Percentiles rank a stretch among this genome's conserved stretches.
These are phyloP conservation scores for Torulaspora indica DNA, from an alignment of 805 yeast species.

Conservation along the genomic window DNA sequence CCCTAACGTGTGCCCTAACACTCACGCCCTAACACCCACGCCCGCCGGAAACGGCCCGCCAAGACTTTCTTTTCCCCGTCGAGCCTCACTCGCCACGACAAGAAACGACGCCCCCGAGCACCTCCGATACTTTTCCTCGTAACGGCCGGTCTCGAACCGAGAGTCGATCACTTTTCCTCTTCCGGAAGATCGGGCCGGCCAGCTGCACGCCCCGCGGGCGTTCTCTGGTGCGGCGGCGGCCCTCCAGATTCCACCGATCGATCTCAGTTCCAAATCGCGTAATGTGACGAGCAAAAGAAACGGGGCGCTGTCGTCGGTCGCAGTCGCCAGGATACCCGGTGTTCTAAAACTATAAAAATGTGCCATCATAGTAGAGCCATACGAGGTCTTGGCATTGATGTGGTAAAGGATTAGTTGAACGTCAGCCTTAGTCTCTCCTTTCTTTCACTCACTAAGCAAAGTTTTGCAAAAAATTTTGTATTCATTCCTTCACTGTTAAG, in stretches of 20 bases:
- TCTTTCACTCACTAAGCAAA: constrained; percentile 5
- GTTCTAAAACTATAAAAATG: not conserved
- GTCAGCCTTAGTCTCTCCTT: too few species aligned
- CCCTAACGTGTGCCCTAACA: not conserved
- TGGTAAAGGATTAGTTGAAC: not conserved
- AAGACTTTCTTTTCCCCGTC: too few species aligned
- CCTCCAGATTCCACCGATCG: too few species aligned
- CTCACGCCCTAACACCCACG: too few species aligned
- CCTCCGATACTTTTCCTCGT: not conserved
- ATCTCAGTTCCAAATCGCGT: not conserved
- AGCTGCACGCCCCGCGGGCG: too few species aligned
- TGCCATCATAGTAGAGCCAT: not conserved
- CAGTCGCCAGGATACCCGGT: not conserved
- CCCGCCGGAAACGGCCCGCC: too few species aligned
- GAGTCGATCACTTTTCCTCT: constrained; percentile 1
- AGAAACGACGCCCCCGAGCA: too few species aligned
- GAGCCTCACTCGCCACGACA: too few species aligned
- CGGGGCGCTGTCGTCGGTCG: not conserved
- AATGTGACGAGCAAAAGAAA: not conserved
- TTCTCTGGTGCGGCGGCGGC: too few species aligned
- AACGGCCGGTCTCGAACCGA: not conserved
- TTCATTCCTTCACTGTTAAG: constrained; percentile 9
- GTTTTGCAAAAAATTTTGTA: not conserved
- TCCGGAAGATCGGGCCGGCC: not conserved
- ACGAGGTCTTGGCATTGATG: not conserved